phyloP scores from a whole-genome alignment of 2,329 filamentous ascomycete species.

The Berkeleyomyces basicola region DNA sequence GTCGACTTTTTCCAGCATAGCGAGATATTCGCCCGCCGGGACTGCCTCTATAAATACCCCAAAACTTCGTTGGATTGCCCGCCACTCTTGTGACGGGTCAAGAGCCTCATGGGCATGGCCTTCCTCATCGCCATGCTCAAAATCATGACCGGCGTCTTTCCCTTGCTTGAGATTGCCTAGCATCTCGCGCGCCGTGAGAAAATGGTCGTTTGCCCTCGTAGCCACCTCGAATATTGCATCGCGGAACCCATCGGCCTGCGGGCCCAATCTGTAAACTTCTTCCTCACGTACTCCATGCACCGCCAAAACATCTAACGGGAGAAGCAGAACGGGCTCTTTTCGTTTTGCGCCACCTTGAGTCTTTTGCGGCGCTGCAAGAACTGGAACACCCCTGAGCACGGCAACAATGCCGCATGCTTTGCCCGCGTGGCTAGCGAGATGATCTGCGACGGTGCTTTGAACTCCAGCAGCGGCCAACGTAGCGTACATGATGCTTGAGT shows the following conservation, averaged over 20 bases:
- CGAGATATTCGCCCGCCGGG: slow-evolving; percentile 61
- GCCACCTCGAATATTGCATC: slow-evolving; percentile 88
- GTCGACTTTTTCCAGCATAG: slow-evolving; percentile 59
- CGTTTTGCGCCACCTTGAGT: slow-evolving; percentile 17
- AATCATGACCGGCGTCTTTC: slow-evolving; percentile 63
- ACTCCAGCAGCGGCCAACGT: slow-evolving; percentile 66
- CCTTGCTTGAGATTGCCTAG: slow-evolving; percentile 61
- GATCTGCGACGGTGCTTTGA: slow-evolving; percentile 70
- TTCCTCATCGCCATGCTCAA: slow-evolving; percentile 63
- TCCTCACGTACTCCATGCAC: slow-evolving; percentile 69
- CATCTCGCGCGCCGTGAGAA: slow-evolving; percentile 90
- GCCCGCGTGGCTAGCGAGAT: slow-evolving; percentile 85
- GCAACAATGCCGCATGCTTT: slow-evolving; percentile 83
- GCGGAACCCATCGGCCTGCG: slow-evolving; percentile 60
- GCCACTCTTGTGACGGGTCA: slow-evolving; percentile 22
- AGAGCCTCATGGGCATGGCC: slow-evolving; percentile 38
- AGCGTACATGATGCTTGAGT: slow-evolving; percentile 81
- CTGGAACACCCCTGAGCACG: slow-evolving; percentile 68
- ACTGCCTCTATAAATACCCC: slow-evolving; percentile 68
- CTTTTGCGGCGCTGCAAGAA: slow-evolving; percentile 42
- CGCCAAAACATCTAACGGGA: slow-evolving; percentile 83
- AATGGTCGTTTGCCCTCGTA: slow-evolving; percentile 84
- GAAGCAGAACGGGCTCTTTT: slow-evolving; percentile 41
- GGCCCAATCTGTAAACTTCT: slow-evolving; percentile 68
- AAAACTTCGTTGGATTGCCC: slow-evolving; percentile 46